Evolutionary conservation across 1,284 basidiomycete genomes (phyloP), one percentile per base, ranked within the genome.

Genomic region (Cystobasidiaceae sp.): DNA sequence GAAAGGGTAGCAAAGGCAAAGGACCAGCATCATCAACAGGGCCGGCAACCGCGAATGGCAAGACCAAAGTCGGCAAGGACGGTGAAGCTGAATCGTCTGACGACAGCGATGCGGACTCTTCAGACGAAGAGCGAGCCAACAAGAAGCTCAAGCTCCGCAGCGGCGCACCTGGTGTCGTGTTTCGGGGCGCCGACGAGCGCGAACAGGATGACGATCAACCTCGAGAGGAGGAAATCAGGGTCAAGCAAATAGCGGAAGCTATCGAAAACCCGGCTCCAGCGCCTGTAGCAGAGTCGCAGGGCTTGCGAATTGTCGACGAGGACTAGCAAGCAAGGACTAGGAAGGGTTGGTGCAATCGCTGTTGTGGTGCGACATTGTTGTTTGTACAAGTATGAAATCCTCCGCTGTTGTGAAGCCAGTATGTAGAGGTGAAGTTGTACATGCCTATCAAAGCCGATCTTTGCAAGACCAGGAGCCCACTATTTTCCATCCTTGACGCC

Each of bases 111-210:
- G 28, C 17, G 30, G 21, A 48, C 43, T 39, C 25, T 21, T 57
- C 46, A 6, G 67, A 37, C 23, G 52, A 48, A 3, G 57, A 48
- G 0, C 56, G 17, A 5, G 65, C 23, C 28, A 65, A 48, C 3
- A 72, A 71, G 68, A 69, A 71, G 62, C 45, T 71, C 17, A 71
- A 71, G 25, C 19, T 72, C 27, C 65, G 55, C 32, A 44, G 54
- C 25, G 7, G 67, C 51, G 57, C 56, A 15, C 58, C 50, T 9
- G 57, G 57, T 23, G 45, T 60, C 21, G 52, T 59, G 9, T 66
- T 66, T 25, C 23, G 63, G 32, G 63, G 63, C 28, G 44, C 37
- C 23, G 57, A 60, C 27, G 56, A 67, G 27, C 19, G 57, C 45
- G 56, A 67, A 41, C 49, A 67, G 23, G 58, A 60, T n/a, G 52